phyloP scores from a whole-genome alignment of 345 rosid species.

The Gossypium herbaceum region DNA sequence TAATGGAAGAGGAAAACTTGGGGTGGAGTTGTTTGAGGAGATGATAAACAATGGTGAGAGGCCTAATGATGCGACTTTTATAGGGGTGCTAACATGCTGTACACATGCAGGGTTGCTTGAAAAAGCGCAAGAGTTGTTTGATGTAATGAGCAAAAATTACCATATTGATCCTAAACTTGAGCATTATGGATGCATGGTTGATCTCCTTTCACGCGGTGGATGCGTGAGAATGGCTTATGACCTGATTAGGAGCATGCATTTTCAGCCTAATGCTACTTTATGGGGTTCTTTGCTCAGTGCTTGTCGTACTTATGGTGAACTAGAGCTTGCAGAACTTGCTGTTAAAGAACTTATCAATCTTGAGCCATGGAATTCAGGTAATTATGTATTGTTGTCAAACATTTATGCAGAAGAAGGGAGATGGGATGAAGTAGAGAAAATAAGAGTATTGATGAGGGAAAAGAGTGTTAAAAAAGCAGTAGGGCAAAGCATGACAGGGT shows the following conservation, averaged over 20 bases:
- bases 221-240: conserved; percentile 51
- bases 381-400: conserved; percentile 63
- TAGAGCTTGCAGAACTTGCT: conserved; percentile 52
- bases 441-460: conserved; percentile 49
- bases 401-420: conserved; percentile 64
- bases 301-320: conserved; percentile 57
- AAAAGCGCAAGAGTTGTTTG: conserved; percentile 46
- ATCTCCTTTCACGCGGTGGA: conserved; percentile 63
- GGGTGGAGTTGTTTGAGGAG: conserved; percentile 47
- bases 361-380: conserved; percentile 68
- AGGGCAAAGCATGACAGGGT: conserved; percentile 20
- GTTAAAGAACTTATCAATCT: conserved; percentile 47
- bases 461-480: conserved; percentile 39
- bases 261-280: conserved; percentile 45
- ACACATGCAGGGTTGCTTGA: conserved; percentile 55
- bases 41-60: conserved; percentile 39
- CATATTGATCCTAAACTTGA: conserved; percentile 48
- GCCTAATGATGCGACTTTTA: conserved; percentile 52
- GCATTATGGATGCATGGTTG: conserved; percentile 74
- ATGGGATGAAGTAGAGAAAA: conserved; percentile 63
- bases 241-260: conserved; percentile 46
- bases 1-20: conserved; percentile 52
- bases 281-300: conserved; percentile 77
- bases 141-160: conserved; percentile 37
- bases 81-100: conserved; percentile 60